Evolutionary conservation across 2,329 filamentous ascomycete genomes (phyloP), one percentile per base, ranked within the genome.

Genomic region (Drechslerella coelobrocha): DNA sequence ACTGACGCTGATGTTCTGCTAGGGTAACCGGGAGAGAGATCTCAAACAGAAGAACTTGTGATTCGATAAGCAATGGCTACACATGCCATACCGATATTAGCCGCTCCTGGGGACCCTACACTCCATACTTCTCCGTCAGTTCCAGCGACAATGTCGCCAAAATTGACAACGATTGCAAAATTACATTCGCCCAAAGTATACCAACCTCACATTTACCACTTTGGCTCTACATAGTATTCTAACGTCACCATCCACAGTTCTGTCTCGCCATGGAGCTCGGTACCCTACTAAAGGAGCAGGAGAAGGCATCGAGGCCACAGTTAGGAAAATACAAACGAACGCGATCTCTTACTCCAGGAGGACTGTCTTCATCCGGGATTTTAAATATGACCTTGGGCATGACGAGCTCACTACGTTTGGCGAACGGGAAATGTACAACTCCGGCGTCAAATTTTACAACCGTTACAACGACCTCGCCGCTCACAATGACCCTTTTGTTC

Each of bases 21-120:
- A 71, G 66, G 14, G 53, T 51, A 0, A 63, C 54, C 1, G 66
- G 66, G 19, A 71, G 34, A 45, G 10, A 31, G 4, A 34, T 60
- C n/a, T 60, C 41, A 9, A 55, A 39, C n/a, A 53, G 21, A 23
- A 31, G 47, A n/a, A 39, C 21, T 10, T 88, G 86, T 78, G 84
- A 85, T 76, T 82, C 81, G 4, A 78, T 84, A 34, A 76, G 82
- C 43, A 73, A 80, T 37, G 88, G 88, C 66, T 89, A 87, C 78
- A 83, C 84, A 73, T 92, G 89, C 78, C 82, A 83, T 51, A 79
- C 84, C 2, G 78, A 83, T 29, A 83, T 88, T 47, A 85, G 86
- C 1, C 88, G 86, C 74, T 84, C 82, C 61, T 96, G 91, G 91
- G 92, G 92, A 61, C 91, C 93, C 78, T 96, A 96, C 78, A 89